Base-by-base conservation (phyloP, 805 yeast species). In the Starmerella stigmatis region DNA sequence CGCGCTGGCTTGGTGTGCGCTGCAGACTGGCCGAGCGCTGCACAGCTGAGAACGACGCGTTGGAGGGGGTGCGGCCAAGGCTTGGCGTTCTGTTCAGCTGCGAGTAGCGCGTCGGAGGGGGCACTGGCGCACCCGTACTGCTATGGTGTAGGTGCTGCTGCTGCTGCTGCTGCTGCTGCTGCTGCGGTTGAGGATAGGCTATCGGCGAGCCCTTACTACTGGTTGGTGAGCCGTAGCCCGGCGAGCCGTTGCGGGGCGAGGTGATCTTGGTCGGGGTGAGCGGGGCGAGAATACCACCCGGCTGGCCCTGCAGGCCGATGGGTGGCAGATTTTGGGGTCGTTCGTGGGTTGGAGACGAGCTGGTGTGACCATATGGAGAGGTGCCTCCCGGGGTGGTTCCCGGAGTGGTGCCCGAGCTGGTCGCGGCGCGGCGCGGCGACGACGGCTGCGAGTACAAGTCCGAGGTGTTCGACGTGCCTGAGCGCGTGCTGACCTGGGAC, bases 61-160 rank as follows among this genome's bases (percentile, higher is more conserved):
- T 44, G 12, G 46, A 47, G 25, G 53, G 45, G 8, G 43, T 35
- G 11, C 53, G 42, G n/a, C 39, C 38, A 3, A 49, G 40, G 20
- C 46, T 41, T 13, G 37, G 23, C 17, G 29, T 26, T 10, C 53
- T 50, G 41, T 37, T 37, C 37, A 49, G 22, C 40, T 38, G 37
- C 26, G 21, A 5, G 22, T 41, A 49, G 22, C 53, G 46, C 12
- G 54, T 42, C 19, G 55, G 55, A 11, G 55, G 51, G 8, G 55
- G 50, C 13, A 41, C 41, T 17, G 55, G 55, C 30, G 31, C 41
- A n/a, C n/a, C n/a, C n/a, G n/a, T n/a, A n/a, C n/a, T n/a, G n/a
- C n/a, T n/a, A n/a, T n/a, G n/a, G n/a, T n/a, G n/a, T n/a, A n/a
- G n/a, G n/a, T n/a, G n/a, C n/a, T n/a, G n/a, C n/a, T n/a, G n/a